Conservation (phyloP, 352 stramenopile genomes). For the Halophytophthora batemanensis region DNA sequence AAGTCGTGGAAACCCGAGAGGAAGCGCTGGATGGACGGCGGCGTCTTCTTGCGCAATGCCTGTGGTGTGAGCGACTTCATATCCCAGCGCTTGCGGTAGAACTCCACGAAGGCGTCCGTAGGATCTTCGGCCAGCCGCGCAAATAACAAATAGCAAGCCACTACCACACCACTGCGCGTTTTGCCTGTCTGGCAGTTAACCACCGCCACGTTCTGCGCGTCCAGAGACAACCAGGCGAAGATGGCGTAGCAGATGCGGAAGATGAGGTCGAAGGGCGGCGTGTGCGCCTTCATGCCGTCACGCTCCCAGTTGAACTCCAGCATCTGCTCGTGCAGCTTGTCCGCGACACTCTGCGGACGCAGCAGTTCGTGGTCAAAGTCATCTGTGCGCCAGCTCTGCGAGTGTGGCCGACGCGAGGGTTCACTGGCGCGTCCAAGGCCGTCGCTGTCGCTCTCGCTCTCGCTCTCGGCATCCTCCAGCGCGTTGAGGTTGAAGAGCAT, state of each 20-base stretch:
- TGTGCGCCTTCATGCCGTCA: slow-evolving; percentile 81
- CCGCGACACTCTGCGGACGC: slow-evolving; percentile 24
- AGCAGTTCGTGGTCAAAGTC: neutral
- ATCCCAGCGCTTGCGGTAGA: slow-evolving; percentile 83
- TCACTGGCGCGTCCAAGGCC: neutral
- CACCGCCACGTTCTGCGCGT: slow-evolving; percentile 77
- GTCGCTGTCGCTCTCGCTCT: neutral
- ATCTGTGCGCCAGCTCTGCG: slow-evolving; percentile 7
- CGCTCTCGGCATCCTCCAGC: slow-evolving; percentile 30
- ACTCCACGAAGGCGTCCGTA: slow-evolving; percentile 88
- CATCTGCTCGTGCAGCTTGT: slow-evolving; percentile 73
- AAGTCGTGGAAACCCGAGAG: slow-evolving; percentile 63
- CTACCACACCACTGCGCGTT: slow-evolving; percentile 90
- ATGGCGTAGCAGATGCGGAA: slow-evolving; percentile 93
- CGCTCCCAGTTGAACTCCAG: slow-evolving; percentile 84
- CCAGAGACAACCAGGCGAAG: slow-evolving; percentile 88
- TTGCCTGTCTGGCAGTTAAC: slow-evolving; percentile 92
- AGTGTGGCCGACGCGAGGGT: neutral
- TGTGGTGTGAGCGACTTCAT: slow-evolving; percentile 68
- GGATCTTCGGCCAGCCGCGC: slow-evolving; percentile 58
- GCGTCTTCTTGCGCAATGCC: slow-evolving; percentile 60
- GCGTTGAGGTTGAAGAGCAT: slow-evolving; percentile 82
- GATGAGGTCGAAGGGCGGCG: slow-evolving; percentile 74
- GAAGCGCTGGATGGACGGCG: slow-evolving; percentile 74
- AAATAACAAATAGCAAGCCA: slow-evolving; percentile 93